Evolutionary conservation across 2,329 filamentous ascomycete species (phyloP).

Genomic region (Aureobasidium sp.): DNA sequence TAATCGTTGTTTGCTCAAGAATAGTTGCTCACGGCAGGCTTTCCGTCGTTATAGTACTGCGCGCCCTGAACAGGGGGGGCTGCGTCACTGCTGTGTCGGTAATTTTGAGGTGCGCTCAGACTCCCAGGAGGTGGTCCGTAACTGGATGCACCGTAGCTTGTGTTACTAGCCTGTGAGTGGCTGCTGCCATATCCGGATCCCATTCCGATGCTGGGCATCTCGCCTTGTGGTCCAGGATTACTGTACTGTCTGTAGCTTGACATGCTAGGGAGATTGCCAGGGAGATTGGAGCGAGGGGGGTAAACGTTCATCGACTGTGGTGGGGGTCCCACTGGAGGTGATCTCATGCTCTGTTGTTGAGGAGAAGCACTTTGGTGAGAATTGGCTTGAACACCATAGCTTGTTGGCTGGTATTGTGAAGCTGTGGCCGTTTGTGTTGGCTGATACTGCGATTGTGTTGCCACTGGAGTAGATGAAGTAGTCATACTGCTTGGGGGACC

Average conservation of each 20-base stretch:
- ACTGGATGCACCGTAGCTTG: not conserved
- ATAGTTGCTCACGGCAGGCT: conserved; percentile 1
- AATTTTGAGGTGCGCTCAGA: not conserved
- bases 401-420: conserved; percentile 5
- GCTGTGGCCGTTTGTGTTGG: conserved; percentile 1
- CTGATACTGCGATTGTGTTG: conserved; percentile 2
- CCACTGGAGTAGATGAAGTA: conserved; percentile 1
- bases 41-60: conserved; percentile 7
- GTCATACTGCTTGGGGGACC: conserved; percentile 4
- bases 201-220: conserved; percentile 8
- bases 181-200: conserved; percentile 2
- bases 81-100: not conserved
- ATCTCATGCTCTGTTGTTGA: conserved; percentile 7
- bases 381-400: conserved; percentile 1
- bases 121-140: not conserved
- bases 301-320: not conserved
- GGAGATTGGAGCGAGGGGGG: not conserved
- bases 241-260: conserved; percentile 2
- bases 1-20: not conserved
- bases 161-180: not conserved
- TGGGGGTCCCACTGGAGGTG: not conserved
- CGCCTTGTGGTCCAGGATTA: not conserved
- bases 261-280: not conserved
- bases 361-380: conserved; percentile 5
- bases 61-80: not conserved